Base-by-base conservation (phyloP, 2,329 filamentous ascomycete species). In the Xylariaceae sp. region DNA sequence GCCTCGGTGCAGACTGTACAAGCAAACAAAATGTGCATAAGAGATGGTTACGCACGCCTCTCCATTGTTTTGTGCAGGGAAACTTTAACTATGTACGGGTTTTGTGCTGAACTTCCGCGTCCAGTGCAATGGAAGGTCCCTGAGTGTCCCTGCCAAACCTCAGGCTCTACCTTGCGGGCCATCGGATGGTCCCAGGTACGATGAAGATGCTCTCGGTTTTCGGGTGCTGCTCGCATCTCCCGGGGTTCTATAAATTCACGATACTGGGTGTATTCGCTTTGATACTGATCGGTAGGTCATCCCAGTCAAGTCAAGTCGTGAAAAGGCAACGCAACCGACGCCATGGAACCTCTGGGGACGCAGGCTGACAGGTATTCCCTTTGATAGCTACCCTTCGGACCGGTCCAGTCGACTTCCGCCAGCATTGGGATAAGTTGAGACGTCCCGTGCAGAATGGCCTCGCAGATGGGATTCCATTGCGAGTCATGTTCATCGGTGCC, bases 401-500 rank as follows among this genome's bases (percentile, higher is more conserved):
- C 4, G 61, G 55, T 2, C 62, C 63, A 1, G 60, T 60, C 46
- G 60, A 62, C 44, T 62, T 64, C 39, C 61, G 64, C 45, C 51
- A 60, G 46, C 57, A 59, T 43, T 66, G 64, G 64, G 61, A 64
- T 30, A 64, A 61, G 46, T 55, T 66, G 34, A 60, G 62, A 12
- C 56, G 58, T 3, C 49, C 59, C 4, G 59, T 52, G 54, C 51
- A 46, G 35, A 43, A 49, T 53, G 58, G 55, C 54, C 62, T 62
- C 35, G 64, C 60, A 3, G 59, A 64, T 34, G 64, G 64, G 30
- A 64, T 65, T 8, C 64, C 64, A 26, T 58, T 66, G 9, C 62
- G 64, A 9, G 60, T 66, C 31, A 66, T 66, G 64, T 63, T 63
- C 50, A 65, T 66, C 44, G 64, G 64, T 42, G 64, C 64, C 31